Base-by-base conservation (phyloP, 2,329 filamentous ascomycete genomes). In the Ceratocystis lukuohia region DNA sequence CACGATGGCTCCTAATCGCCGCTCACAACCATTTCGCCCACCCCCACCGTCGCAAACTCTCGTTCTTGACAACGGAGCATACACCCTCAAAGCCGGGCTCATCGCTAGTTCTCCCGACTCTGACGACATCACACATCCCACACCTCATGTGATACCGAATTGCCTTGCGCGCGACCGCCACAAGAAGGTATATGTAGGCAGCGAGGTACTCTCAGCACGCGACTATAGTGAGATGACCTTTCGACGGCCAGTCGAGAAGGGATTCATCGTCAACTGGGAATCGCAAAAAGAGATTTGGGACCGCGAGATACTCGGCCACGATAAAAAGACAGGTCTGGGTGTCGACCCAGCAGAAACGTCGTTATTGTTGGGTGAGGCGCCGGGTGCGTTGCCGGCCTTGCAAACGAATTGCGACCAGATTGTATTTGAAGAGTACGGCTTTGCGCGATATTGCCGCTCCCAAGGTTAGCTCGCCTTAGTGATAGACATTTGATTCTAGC, bases 181-280 rank as follows among this genome's bases (percentile, higher is more conserved):
- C 71, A 86, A 84, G 71, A 86, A 88, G 70, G 83, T 87, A 3
- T 96, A 94, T 72, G 83, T 96, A 68, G 92, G 84, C 15, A 85
- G 88, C 0, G 88, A 96, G 70, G 78, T 96, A 1, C 83, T 86
- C 7, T 81, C 84, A 67, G 95, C 93, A 75, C 86, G 82, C 70
- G 93, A 99, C 73, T 96, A 91, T 78, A 91, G 91, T 70, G 93
- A 96, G 74, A 84, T 95, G 22, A 82, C 84, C 7, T 96, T 96
- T 72, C 84, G 93, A 0, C 81, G 93, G 0, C 94, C 94, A 0
- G 89, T 97, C 0, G 94, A 99, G 75, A 95, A 92, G 75, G 94
- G 94, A 6, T 97, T 89, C 73, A 81, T 97, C 62, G 92, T 97
- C 69, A 96, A 93, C 73, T 99, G 94, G 94, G 94, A 99, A 75